Base-by-base conservation (phyloP, 306 rosid genomes). In the Vicia sativa region DNA sequence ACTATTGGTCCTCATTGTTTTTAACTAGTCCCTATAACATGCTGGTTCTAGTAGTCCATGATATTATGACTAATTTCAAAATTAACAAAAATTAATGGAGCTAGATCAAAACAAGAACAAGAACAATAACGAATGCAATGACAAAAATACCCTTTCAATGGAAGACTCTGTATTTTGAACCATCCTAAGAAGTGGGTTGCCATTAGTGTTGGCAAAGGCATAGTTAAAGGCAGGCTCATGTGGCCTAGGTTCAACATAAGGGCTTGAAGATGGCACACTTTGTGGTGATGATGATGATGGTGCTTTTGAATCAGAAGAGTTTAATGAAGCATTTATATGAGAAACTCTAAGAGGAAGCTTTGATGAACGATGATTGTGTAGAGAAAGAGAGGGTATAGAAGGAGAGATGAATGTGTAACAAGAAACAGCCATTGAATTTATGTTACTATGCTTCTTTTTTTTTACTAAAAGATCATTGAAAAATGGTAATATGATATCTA, bases 141-240 rank as follows among this genome's bases (percentile, higher is more conserved):
- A 60, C 46, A 3, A 62, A 57, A 61, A 69, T 74, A 95, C 97
- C 95, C 86, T 95, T 82, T 95, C 99, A 38, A 95, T 83, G 54
- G 80, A 12, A 53, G 99, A 85, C 71, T 95, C 99, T 3, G 96
- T 67, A 62, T 90, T 72, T 34, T 73, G 86, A 71, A 89, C 4
- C 19, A 90, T 14, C 62, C 83, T 78, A 55, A 73, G 9, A 70
- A 85, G 0, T 0, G 84, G 89, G 78, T 37, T 77, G 53, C 78
- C 86, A 55, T 48, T 70, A 10, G 90, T 68, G 74, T 65, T 90
- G 14, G 87, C 41, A 11, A 73, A 29, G 0, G 91, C 84, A 60
- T 88, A 81, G 31, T 77, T 76, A 67, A 81, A 83, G 72, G 69
- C 59, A 3, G 87, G 74, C 4, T 83, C 78, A 0, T 75, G 77